phyloP scores from a whole-genome alignment of 331 rosid species.

The Rosa hybrid region DNA sequence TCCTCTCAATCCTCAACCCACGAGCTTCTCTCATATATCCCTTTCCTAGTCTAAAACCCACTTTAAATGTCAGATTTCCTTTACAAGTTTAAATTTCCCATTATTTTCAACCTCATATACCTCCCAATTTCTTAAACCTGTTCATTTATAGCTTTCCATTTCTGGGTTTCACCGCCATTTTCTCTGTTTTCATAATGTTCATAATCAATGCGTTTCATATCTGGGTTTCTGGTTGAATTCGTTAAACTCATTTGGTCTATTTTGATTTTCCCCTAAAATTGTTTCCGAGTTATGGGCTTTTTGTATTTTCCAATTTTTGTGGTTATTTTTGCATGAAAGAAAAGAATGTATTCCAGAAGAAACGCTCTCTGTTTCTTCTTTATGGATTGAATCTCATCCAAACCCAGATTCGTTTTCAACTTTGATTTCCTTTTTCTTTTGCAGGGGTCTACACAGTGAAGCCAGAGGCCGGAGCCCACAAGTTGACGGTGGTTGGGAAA shows the following conservation, averaged over 20 bases:
- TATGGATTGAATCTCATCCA: background rate
- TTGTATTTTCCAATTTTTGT: background rate
- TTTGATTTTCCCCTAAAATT: background rate
- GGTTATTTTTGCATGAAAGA: background rate
- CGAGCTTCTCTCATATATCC: no score
- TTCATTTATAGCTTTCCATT: background rate
- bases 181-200: conserved; percentile 2
- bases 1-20: no score
- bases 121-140: background rate
- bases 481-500: conserved; percentile 64
- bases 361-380: background rate
- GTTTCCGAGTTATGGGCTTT: background rate
- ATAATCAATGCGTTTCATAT: background rate
- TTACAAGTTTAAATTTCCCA: background rate
- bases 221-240: background rate
- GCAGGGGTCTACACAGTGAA: conserved; percentile 57
- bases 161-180: background rate
- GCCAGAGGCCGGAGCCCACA: conserved; percentile 52
- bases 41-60: background rate
- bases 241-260: background rate
- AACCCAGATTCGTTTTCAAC: background rate
- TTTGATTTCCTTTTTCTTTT: background rate
- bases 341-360: background rate
- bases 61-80: background rate
- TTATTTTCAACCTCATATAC: background rate